phyloP scores from a whole-genome alignment of 192 early-diverging fungal species.

The Backusella tuberculispora region DNA sequence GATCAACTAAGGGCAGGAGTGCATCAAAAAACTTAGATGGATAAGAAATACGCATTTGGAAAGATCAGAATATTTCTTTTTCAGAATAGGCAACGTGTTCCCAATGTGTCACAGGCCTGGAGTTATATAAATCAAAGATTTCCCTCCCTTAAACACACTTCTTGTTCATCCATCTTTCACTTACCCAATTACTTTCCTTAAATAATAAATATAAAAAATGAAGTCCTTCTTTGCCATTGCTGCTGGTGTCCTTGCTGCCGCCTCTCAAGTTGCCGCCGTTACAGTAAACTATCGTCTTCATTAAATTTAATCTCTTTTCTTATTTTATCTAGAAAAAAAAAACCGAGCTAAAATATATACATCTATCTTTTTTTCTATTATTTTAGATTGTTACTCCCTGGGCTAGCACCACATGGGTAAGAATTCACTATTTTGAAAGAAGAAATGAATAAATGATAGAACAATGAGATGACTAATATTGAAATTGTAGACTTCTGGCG shows the following conservation, averaged over 20 bases:
- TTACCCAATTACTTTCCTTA: slow-evolving; percentile 27
- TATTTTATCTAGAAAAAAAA: background rate
- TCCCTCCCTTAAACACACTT: slow-evolving; percentile 2
- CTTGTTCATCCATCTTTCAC: slow-evolving; percentile 11
- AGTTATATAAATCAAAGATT: slow-evolving; percentile 17
- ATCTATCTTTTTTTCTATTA: background rate
- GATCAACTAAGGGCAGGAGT: slow-evolving; percentile 16
- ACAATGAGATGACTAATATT: background rate
- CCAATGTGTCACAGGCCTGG: slow-evolving; percentile 21
- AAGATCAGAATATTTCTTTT: slow-evolving; percentile 19
- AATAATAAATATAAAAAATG: slow-evolving; percentile 23
- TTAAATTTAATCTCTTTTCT: background rate
- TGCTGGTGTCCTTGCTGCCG: slow-evolving; percentile 29
- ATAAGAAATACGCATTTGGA: slow-evolving; percentile 16
- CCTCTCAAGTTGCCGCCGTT: slow-evolving; percentile 14
- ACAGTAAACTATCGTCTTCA: slow-evolving; percentile 15
- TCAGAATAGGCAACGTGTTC: slow-evolving; percentile 21
- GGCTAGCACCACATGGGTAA: slow-evolving; percentile 38
- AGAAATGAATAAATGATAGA: background rate
- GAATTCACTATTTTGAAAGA: background rate
- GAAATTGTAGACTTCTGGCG: slow-evolving; percentile 33
- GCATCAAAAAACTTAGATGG: slow-evolving; percentile 3
- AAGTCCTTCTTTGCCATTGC: slow-evolving; percentile 29
- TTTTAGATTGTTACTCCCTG: slow-evolving; percentile 37
- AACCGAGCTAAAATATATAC: background rate